These are phyloP conservation scores for Edaphochlamys debaryana DNA, from an alignment of 139 green algal genomes.

Conservation along the genomic window DNA sequence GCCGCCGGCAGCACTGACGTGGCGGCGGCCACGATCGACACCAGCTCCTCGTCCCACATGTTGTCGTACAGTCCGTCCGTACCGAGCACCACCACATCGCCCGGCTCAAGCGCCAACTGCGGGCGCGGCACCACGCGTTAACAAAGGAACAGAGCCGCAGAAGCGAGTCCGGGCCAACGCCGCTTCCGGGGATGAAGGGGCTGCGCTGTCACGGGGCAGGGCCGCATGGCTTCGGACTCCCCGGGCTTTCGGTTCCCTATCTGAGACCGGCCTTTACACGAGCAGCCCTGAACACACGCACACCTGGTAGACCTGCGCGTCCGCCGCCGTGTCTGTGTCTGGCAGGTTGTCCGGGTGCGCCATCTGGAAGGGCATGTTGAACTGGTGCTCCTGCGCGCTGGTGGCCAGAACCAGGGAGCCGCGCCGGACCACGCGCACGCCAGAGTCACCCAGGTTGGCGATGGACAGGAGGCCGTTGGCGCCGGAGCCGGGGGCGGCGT, in stretches of 20 bases:
- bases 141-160: too few relatives aligned
- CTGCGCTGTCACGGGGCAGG: too few relatives aligned
- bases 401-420: conserved; percentile 70
- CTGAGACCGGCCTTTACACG: too few relatives aligned
- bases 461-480: conserved; percentile 43
- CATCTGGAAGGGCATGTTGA: conserved; percentile 94
- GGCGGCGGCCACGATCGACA: conserved; percentile 48
- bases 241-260: too few relatives aligned
- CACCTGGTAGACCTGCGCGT: conserved; percentile 62
- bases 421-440: conserved; percentile 73
- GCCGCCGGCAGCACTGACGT: not conserved
- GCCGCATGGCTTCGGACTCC: too few relatives aligned
- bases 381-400: conserved; percentile 88
- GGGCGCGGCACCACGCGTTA: too few relatives aligned
- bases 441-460: conserved; percentile 84
- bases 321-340: conserved; percentile 55
- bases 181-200: too few relatives aligned
- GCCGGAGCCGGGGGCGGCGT: not conserved
- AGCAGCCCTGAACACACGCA: too few relatives aligned
- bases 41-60: conserved; percentile 89
- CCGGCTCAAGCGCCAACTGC: conserved; percentile 60
- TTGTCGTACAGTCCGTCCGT: conserved; percentile 98
- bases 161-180: too few relatives aligned
- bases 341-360: conserved; percentile 51
- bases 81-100: conserved; percentile 87